phyloP scores from a whole-genome alignment of 192 early-diverging fungal species.

The Podila verticillata region DNA sequence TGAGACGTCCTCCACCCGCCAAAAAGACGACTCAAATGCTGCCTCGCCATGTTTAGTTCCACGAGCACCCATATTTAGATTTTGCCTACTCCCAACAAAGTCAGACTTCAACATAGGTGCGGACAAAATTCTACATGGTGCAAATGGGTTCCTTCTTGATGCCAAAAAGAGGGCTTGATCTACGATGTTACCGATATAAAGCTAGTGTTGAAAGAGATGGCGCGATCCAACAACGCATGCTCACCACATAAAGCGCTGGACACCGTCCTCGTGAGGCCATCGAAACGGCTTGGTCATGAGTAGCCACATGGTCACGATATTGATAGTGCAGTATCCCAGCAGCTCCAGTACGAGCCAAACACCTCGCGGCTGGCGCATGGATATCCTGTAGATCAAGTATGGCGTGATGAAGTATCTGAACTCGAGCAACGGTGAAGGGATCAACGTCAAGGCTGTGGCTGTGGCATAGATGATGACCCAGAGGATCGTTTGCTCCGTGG shows the following conservation, averaged over 20 bases:
- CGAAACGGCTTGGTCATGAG: conserved; percentile 82
- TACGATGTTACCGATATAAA: no score
- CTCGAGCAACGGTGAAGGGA: conserved; percentile 94
- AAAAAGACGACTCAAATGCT: conserved; percentile 41
- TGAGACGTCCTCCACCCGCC: conserved; percentile 63
- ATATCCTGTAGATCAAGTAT: conserved; percentile 76
- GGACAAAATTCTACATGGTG: conserved; percentile 1
- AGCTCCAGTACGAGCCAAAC: conserved; percentile 52
- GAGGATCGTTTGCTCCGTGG: conserved; percentile 55
- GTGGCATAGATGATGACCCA: conserved; percentile 63
- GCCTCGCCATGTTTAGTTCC: conserved; percentile 33
- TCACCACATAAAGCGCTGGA: conserved; percentile 97
- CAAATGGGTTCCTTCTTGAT: neutral
- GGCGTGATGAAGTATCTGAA: conserved; percentile 97
- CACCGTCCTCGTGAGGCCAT: conserved; percentile 72
- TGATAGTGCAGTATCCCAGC: conserved; percentile 64
- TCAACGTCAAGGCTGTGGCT: conserved; percentile 69
- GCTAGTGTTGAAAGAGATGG: neutral
- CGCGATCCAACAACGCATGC: neutral
- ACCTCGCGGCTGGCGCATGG: conserved; percentile 56
- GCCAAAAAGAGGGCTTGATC: no score
- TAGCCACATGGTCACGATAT: conserved; percentile 74
- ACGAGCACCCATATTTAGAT: no score
- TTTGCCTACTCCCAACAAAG: no score
- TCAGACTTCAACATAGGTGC: neutral